A percentile compares a stretch with the other conserved stretches of the same genome.
Evolutionary conservation across 495 filamentous ascomycete species (phyloP).

Genomic region (Xylaria sp.): DNA sequence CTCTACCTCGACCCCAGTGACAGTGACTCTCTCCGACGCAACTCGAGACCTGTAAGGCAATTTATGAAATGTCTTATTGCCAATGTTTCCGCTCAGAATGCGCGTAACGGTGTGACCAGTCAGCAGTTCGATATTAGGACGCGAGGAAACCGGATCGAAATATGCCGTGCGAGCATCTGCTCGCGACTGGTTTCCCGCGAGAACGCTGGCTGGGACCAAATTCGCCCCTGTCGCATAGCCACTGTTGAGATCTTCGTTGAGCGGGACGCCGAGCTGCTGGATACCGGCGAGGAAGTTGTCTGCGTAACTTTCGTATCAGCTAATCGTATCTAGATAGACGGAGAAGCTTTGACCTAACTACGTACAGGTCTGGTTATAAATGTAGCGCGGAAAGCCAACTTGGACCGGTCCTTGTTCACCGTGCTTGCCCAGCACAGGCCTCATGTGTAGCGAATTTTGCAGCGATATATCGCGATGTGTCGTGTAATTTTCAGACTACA

Average conservation of each 20-base stretch:
- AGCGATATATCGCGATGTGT: constrained; percentile 36
- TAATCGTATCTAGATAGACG: not conserved
- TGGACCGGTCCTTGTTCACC: constrained; percentile 54
- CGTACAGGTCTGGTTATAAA: constrained; percentile 57
- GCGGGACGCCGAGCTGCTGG: constrained; percentile 57
- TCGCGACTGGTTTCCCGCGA: constrained; percentile 55
- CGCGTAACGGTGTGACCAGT: constrained; percentile 53
- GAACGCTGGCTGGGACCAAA: constrained; percentile 54
- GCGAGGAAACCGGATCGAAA: constrained; percentile 48
- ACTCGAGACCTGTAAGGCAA: constrained; percentile 30
- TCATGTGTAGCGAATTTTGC: constrained; percentile 44
- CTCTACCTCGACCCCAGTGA: constrained; percentile 22
- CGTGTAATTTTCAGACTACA: constrained; percentile 32
- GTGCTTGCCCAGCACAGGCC: constrained; percentile 44
- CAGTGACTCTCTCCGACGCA: not conserved
- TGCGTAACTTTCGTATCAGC: constrained; percentile 35
- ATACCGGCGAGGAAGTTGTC: constrained; percentile 59
- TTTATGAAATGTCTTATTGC: constrained; percentile 38
- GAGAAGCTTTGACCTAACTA: not conserved
- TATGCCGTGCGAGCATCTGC: constrained; percentile 59
- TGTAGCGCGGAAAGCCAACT: constrained; percentile 59
- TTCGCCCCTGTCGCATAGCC: constrained; percentile 56
- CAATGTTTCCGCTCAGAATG: constrained; percentile 37
- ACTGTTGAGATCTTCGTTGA: constrained; percentile 53
- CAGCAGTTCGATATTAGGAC: constrained; percentile 55